Base-by-base conservation (phyloP, 2,329 filamentous ascomycete species). In the Rutstroemia sp. region DNA sequence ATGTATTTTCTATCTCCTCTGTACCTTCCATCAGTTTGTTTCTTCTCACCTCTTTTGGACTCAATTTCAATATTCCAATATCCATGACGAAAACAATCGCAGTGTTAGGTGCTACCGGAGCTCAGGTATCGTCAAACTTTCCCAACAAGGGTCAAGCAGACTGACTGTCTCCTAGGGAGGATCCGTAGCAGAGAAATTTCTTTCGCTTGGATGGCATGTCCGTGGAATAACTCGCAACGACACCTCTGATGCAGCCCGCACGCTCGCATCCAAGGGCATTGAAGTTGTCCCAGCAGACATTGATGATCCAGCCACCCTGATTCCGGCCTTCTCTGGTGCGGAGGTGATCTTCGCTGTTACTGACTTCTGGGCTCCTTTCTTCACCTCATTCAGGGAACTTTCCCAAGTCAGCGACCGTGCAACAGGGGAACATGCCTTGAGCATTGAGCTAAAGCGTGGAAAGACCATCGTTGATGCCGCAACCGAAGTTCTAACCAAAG, bases 171-270 rank as follows among this genome's bases (percentile, higher is more conserved):
- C 21, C 19, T 14, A 80, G 64, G 78, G 77, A 44, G 73, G 73
- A 38, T 76, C 75, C 30, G 74, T 79, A 30, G 69, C 78, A 55
- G 59, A 65, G 3, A 67, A 70, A 51, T 70, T 79, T 59, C 73
- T 78, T 57, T 68, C 77, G 62, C 68, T 72, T 30, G 67, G 73
- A 47, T 79, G 73, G 68, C 70, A 68, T 25, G 69, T 80, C 47
- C 73, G 76, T 2, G 77, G 70, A 47, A 67, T 80, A 56, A 79
- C 76, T 3, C 73, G 77, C n/a, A 71, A 77, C 62, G 63, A 69
- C 1, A 68, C 67, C 19, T 76, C 75, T 59, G 65, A 71, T 0
- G 64, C 71, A 9, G 72, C 74, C n/a, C 60, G 73, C 55, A 69
- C 64, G 0, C 68, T 79, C 19, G 61, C 67, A 0, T 65, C 48